Evolutionary conservation across 1,284 basidiomycete species (phyloP).

Genomic region (Cryptococcus wingfieldii): DNA sequence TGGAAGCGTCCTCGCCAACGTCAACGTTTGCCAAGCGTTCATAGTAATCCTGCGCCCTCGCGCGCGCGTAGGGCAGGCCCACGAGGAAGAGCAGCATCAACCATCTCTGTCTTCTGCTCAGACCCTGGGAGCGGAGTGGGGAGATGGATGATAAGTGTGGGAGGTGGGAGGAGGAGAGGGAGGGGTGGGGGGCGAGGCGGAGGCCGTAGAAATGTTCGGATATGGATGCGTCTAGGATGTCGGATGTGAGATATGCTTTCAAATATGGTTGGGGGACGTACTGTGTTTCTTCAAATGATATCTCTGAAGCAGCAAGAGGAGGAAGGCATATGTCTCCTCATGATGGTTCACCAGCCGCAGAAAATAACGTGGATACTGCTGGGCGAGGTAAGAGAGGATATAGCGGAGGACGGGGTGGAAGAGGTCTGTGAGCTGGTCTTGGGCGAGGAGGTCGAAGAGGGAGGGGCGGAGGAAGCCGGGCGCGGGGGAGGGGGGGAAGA

Average conservation of each 20-base stretch:
- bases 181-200: constrained; percentile 16
- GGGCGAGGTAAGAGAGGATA: constrained; percentile 92
- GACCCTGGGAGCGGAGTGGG: not conserved
- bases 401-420: constrained; percentile 95
- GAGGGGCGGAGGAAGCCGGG: constrained; percentile 60
- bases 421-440: constrained; percentile 88
- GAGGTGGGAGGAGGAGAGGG: constrained; percentile 4
- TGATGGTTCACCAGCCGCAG: constrained; percentile 87
- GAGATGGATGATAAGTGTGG: no score
- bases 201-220: constrained; percentile 48
- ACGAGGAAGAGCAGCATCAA: constrained; percentile 74
- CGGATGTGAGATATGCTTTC: not conserved
- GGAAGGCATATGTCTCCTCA: constrained; percentile 87
- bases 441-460: constrained; percentile 90
- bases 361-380: constrained; percentile 89
- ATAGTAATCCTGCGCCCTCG: constrained; percentile 84
- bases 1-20: constrained; percentile 59
- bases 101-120: constrained; percentile 46
- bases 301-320: constrained; percentile 85
- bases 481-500: constrained; percentile 1
- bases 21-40: constrained; percentile 84
- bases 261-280: constrained; percentile 38
- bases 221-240: constrained; percentile 38
- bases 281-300: constrained; percentile 84
- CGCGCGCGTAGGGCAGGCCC: constrained; percentile 80